These are phyloP conservation scores for Rostrohypoxylon terebratum DNA, from an alignment of 495 filamentous ascomycete species.

Conservation along the genomic window DNA sequence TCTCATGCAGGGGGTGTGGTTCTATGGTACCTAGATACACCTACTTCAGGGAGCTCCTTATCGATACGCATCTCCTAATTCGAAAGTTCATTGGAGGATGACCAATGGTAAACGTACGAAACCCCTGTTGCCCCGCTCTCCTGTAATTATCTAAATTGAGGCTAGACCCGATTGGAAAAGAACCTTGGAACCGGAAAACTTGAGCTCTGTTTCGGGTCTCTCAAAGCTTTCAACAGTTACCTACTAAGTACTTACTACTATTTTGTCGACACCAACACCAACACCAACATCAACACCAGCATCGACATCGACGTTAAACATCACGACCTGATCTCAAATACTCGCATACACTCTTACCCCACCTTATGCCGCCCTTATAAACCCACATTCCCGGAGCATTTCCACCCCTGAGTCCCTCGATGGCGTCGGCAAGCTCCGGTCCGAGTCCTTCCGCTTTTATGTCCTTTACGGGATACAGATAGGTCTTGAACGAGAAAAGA, in stretches of 20 bases:
- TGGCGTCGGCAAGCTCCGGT: conserved; percentile 72
- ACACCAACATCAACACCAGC: neutral
- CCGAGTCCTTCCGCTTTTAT: conserved; percentile 77
- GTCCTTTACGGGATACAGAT: conserved; percentile 73
- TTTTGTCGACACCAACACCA: neutral
- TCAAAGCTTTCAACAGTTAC: neutral
- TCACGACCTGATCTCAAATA: conserved; percentile 66
- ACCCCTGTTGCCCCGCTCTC: neutral
- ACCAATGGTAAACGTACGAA: neutral
- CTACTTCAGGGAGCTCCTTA: neutral
- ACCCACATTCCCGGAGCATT: conserved; percentile 74
- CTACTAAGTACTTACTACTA: too few species aligned
- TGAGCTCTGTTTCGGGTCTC: neutral
- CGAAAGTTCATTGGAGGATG: neutral
- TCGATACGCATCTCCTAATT: conserved; percentile 12
- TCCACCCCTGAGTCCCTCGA: conserved; percentile 77
- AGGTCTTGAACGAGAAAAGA: conserved; percentile 85
- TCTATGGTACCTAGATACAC: neutral
- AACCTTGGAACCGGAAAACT: too few species aligned
- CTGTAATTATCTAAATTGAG: neutral
- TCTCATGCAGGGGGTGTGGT: conserved; percentile 7
- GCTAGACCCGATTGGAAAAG: neutral
- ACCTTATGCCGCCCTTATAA: conserved; percentile 76
- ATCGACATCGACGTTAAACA: neutral
- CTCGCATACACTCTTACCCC: conserved; percentile 71